Evolutionary conservation across 1,284 basidiomycete species (phyloP).

Genomic region (Tilletiaria anomala): DNA sequence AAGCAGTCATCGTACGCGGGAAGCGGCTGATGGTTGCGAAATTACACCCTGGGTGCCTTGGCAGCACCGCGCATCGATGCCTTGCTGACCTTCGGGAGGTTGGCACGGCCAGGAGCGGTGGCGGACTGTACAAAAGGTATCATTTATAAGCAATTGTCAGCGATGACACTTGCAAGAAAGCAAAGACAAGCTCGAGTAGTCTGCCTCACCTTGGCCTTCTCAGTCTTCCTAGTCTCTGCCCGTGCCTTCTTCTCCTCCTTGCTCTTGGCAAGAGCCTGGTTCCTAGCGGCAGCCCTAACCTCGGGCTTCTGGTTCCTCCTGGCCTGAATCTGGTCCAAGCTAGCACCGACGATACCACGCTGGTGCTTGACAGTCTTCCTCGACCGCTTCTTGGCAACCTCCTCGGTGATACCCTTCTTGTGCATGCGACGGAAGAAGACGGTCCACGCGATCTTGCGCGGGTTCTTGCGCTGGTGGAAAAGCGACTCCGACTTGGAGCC

Average conservation of each 20-base stretch:
- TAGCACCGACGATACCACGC: conserved; percentile 94
- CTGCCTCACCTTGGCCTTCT: conserved; percentile 55
- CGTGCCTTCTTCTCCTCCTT: conserved; percentile 68
- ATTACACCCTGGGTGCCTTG: too few species aligned
- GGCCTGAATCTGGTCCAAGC: conserved; percentile 75
- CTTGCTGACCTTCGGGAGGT: conserved; percentile 69
- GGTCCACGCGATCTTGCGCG: conserved; percentile 99
- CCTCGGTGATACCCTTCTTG: conserved; percentile 99
- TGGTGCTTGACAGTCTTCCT: conserved; percentile 95
- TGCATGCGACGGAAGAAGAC: conserved; percentile 93
- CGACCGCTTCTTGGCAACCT: conserved; percentile 94
- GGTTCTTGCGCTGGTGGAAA: conserved; percentile 99
- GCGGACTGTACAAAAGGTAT: conserved; percentile 43
- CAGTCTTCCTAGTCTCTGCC: conserved; percentile 30
- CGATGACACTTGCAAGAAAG: not conserved
- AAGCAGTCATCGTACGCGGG: too few species aligned
- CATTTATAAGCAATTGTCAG: too few species aligned
- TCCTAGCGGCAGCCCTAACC: conserved; percentile 63
- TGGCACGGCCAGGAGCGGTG: conserved; percentile 43
- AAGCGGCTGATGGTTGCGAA: too few species aligned
- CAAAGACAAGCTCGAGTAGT: too few species aligned
- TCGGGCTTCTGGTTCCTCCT: conserved; percentile 62
- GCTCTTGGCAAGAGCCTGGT: conserved; percentile 84
- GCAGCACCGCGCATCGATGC: conserved; percentile 79
- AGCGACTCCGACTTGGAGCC: conserved; percentile 62